phyloP scores from a whole-genome alignment of 495 filamentous ascomycete species.

The Hypoxylon fuscum region DNA sequence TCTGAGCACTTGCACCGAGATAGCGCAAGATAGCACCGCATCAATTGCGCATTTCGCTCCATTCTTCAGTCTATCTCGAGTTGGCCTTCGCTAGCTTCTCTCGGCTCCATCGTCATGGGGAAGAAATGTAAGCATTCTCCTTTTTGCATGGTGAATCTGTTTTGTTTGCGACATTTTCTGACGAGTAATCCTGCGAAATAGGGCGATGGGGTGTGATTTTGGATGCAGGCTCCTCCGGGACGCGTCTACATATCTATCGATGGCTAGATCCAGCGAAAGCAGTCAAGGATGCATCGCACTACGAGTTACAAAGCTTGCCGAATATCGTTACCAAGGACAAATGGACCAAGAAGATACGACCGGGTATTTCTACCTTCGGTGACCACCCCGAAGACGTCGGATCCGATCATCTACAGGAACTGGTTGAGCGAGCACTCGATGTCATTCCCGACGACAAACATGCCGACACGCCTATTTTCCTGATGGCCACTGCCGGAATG shows the following conservation, averaged over 20 bases:
- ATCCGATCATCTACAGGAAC: constrained; percentile 76
- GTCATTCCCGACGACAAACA: constrained; percentile 81
- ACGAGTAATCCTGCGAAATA: constrained; percentile 29
- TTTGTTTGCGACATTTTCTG: constrained; percentile 7
- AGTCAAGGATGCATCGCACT: constrained; percentile 64
- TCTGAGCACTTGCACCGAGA: constrained; percentile 2
- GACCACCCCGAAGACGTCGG: constrained; percentile 79
- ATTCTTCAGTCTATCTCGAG: neutral
- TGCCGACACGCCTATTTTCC: constrained; percentile 86
- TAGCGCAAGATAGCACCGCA: constrained; percentile 7
- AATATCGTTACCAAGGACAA: constrained; percentile 81
- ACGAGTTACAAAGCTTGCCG: constrained; percentile 76
- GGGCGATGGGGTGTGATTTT: constrained; percentile 69
- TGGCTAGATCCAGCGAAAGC: constrained; percentile 83
- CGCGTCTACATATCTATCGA: constrained; percentile 89
- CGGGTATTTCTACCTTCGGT: constrained; percentile 91
- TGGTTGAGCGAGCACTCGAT: constrained; percentile 86
- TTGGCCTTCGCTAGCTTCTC: constrained; percentile 1
- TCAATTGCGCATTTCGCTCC: constrained; percentile 25
- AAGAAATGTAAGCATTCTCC: constrained; percentile 44
- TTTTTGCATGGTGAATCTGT: neutral
- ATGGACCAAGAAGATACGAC: constrained; percentile 93
- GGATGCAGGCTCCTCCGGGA: constrained; percentile 77
- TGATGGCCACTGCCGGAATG: constrained; percentile 98
- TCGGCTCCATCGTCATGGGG: constrained; percentile 38